These are phyloP conservation scores for Onygenales sp. DNA, from an alignment of 2,329 filamentous ascomycete genomes.

Conservation along the genomic window DNA sequence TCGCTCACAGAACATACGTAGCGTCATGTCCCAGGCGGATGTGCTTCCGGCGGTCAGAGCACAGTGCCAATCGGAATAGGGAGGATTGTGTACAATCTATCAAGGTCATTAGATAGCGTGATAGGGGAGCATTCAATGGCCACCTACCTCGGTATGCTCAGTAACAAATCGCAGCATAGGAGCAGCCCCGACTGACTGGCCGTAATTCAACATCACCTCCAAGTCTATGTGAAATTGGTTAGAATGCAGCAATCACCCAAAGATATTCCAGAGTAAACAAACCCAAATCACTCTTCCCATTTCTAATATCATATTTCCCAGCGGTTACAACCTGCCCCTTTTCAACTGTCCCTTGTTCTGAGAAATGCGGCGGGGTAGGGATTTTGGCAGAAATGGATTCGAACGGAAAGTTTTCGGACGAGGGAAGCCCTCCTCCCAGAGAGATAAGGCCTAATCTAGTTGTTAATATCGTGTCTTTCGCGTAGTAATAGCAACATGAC, in stretches of 20 bases:
- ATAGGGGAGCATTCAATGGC: background rate
- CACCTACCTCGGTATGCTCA: constrained; percentile 70
- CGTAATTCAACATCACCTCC: constrained; percentile 85
- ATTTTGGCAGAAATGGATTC: constrained; percentile 67
- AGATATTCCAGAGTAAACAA: constrained; percentile 7
- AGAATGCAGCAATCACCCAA: background rate
- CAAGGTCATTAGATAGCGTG: constrained; percentile 5
- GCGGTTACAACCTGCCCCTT: constrained; percentile 54
- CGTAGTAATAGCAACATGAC: background rate
- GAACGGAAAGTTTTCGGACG: constrained; percentile 86
- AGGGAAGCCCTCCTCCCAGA: constrained; percentile 83
- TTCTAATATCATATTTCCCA: constrained; percentile 73
- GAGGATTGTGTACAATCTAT: constrained; percentile 67
- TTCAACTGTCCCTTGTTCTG: constrained; percentile 55
- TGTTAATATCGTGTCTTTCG: constrained; percentile 4
- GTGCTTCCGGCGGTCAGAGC: constrained; percentile 80
- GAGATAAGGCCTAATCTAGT: constrained; percentile 61
- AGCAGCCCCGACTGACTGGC: constrained; percentile 72
- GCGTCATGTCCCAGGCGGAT: constrained; percentile 69
- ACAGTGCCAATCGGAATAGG: constrained; percentile 84
- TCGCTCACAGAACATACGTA: constrained; percentile 70
- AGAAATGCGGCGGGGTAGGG: constrained; percentile 59
- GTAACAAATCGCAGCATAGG: constrained; percentile 86
- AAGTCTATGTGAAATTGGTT: constrained; percentile 52
- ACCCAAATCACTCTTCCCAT: constrained; percentile 49